Percentiles rank a stretch among this genome's conserved stretches.
phyloP scores from a whole-genome alignment of 495 filamentous ascomycete genomes.

The Corynascus novoguineensis region DNA sequence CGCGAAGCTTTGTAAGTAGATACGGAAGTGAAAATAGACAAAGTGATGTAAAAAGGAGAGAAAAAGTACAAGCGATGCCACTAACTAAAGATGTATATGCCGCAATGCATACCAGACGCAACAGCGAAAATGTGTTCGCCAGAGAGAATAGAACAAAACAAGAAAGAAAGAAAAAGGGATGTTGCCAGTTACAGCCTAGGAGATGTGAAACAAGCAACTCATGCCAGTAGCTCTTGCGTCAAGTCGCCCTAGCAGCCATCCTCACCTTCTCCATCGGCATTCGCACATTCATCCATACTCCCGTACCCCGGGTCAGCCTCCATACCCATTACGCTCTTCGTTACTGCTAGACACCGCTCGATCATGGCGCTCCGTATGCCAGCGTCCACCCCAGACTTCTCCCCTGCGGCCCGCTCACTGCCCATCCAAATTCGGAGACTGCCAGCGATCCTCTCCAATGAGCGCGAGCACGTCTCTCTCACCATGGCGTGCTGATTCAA shows the following conservation, averaged over 20 bases:
- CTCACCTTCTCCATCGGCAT: slow-evolving; percentile 14
- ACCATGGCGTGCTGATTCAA: slow-evolving; percentile 51
- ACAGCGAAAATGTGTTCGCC: background rate
- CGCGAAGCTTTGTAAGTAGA: background rate
- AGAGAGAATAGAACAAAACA: background rate
- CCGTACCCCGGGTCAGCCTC: slow-evolving; percentile 50
- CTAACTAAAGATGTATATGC: background rate
- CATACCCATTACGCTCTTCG: slow-evolving; percentile 48
- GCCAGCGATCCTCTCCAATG: slow-evolving; percentile 50
- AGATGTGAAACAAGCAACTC: too few species aligned
- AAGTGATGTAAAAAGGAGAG: background rate
- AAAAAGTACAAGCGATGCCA: background rate
- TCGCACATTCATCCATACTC: slow-evolving; percentile 39
- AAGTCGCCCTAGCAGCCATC: background rate
- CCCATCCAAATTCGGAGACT: slow-evolving; percentile 53
- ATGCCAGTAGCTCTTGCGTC: too few species aligned
- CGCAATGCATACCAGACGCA: background rate
- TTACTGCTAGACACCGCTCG: slow-evolving; percentile 44
- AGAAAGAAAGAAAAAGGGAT: background rate
- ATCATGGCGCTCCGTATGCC: slow-evolving; percentile 44
- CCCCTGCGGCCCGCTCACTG: slow-evolving; percentile 27
- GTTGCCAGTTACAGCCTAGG: too few species aligned
- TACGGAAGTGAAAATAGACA: background rate
- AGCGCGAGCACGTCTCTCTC: slow-evolving; percentile 37
- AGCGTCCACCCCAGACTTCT: slow-evolving; percentile 31